Base-by-base conservation (phyloP, 2,329 filamentous ascomycete genomes). In the Pseudocercospora eumusae region DNA sequence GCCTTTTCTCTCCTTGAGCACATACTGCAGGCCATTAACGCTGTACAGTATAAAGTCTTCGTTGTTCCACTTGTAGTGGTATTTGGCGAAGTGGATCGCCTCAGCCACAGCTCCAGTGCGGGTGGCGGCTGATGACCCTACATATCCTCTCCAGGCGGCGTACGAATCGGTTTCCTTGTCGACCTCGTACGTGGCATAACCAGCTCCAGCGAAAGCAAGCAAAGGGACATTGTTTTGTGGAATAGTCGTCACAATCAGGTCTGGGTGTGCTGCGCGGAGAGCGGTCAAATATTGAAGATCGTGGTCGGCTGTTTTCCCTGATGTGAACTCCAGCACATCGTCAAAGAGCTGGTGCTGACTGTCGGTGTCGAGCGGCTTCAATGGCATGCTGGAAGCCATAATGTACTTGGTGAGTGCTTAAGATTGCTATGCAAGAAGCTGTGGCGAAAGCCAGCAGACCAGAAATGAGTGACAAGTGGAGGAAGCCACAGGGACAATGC, bases 11-110 rank as follows among this genome's bases (percentile, higher is more conserved):
- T 78, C 76, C 59, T 76, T 78, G 50, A 78, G 66, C 31, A 80
- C 70, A 62, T 79, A 79, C 61, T 79, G 78, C 8, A 78, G 58
- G n/a, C 64, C 60, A 2, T 65, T 58, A 18, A 79, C 70, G 0
- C 62, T 65, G 62, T 77, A 80, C n/a, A 79, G 59, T 33, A 78
- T 74, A 64, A 78, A 80, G 52, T 75, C 69, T 61, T 78, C 73
- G 6, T 67, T 66, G 28, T 64, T 68, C 76, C 77, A 79, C 5
- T 69, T 64, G 60, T 78, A 78, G 11, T 71, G 69, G 62, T 77
- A 79, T 45, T 75, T 75, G 6, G 73, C 78, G 62, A 78, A 79
- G 63, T 74, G 75, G 13, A 73, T 71, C n/a, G 61, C 65, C 57
- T 79, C 76, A 6, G 70, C 77, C 20, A 79, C 69, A 13, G 61